Evolutionary conservation across 176 grass and related monocot genomes (phyloP), one percentile per base, ranked within the genome.

Genomic region (Juncus effusus): DNA sequence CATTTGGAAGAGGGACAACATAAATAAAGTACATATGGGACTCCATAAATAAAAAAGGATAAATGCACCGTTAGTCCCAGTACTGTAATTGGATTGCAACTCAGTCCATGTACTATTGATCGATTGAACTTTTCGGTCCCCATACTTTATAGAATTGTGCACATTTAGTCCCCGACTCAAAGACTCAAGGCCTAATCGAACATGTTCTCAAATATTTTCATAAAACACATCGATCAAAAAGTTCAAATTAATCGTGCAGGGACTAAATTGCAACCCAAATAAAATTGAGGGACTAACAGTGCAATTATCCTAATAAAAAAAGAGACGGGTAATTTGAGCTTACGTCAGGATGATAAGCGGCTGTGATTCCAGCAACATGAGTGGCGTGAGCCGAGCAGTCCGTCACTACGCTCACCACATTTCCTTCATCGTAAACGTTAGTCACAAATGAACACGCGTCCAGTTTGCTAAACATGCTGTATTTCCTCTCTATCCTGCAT

Each of bases 301-400:
- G 19, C 19, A 36, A 61, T 61, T 61, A 75, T 53, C 54, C 62
- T 16, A 61, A 41, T 42, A 77, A 74, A 63, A 36, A 61, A n/a
- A 47, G 73, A 67, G 58, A 60, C 59, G 68, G 63, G 49, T 4
- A 13, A 75, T 76, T 40, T 41, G 60, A 69, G 69, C 64, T 4
- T 91, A 97, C 93, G 73, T 97, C 64, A 47, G 93, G 82, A 84
- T 97, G 85, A 80, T 83, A 92, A 61, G 93, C 88, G 79, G 93
- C 82, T 55, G 93, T 81, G 86, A 97, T 97, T 62, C 93, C 93
- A 4, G 93, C 88, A n/a, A 97, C 93, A 82, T 97, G 93, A 61
- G 93, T 97, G 59, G 82, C 93, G 58, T 97, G 93, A 4, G 93
- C 73, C 69, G 93, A 97, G 72, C 93, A 97, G 79, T 97, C 93